Percentiles rank a stretch among this genome's conserved stretches.
Evolutionary conservation across 345 rosid genomes (phyloP).

Genomic region (Gossypium stocksii): DNA sequence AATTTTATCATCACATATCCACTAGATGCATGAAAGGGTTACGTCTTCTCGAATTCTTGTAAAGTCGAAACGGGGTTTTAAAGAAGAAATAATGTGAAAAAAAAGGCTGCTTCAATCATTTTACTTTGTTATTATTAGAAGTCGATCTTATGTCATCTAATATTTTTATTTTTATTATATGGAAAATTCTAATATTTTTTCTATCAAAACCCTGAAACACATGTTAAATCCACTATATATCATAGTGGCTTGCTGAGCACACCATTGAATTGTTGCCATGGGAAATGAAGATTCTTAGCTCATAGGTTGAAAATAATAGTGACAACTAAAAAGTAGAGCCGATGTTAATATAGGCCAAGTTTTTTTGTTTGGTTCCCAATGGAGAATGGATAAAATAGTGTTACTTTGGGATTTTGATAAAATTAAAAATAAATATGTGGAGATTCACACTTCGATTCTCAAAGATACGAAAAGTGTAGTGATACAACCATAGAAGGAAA

Average conservation of each 20-base stretch:
- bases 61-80: neutral
- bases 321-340: neutral
- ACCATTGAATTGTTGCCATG: neutral
- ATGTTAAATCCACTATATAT: slow-evolving; percentile 3
- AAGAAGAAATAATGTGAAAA: neutral
- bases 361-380: neutral
- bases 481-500: neutral
- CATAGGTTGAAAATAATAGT: neutral
- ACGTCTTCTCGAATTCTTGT: neutral
- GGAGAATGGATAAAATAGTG: neutral
- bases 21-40: slow-evolving; percentile 1
- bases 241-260: slow-evolving; percentile 2
- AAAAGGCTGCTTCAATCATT: neutral
- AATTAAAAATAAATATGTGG: neutral
- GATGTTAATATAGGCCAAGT: too few relatives aligned
- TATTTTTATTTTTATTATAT: neutral
- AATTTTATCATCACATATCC: neutral
- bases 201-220: neutral
- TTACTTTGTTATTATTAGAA: neutral
- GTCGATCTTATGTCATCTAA: neutral
- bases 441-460: neutral
- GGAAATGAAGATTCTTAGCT: neutral
- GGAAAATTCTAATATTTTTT: neutral
- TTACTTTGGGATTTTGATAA: neutral
- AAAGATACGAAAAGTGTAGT: neutral